Conservation (phyloP, 768 basidiomycete genomes). For the Suillus americanus region DNA sequence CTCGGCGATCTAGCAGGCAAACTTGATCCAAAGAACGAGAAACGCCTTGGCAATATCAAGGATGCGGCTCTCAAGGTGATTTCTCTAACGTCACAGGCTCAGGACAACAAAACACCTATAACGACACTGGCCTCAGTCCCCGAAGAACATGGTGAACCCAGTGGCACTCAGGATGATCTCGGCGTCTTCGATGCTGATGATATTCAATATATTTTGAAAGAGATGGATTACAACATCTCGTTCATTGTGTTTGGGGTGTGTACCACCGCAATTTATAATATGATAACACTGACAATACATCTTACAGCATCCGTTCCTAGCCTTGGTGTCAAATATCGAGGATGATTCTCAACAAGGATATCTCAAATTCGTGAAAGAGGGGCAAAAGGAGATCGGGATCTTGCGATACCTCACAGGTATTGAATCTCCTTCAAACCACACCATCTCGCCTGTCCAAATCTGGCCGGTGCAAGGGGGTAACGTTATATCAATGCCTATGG, state of each 20-base stretch:
- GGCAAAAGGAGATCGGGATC: slow-evolving; percentile 8
- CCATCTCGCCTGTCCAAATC: slow-evolving; percentile 7
- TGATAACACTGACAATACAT: background rate
- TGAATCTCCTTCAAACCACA: slow-evolving; percentile 11
- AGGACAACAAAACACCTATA: background rate
- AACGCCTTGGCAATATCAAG: background rate
- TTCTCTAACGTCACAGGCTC: background rate
- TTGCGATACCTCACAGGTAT: slow-evolving; percentile 11
- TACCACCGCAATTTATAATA: background rate
- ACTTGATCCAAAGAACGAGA: slow-evolving; percentile 3
- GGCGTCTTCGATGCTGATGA: slow-evolving; percentile 5
- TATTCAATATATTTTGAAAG: background rate
- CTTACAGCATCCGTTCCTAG: slow-evolving; percentile 14
- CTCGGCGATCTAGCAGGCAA: background rate
- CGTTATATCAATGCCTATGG: background rate
- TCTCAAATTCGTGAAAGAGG: slow-evolving; percentile 12
- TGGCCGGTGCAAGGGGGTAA: background rate
- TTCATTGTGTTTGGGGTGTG: background rate
- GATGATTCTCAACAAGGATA: background rate
- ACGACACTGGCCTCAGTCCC: background rate
- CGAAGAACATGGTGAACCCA: background rate
- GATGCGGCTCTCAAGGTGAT: background rate
- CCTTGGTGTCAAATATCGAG: slow-evolving; percentile 1
- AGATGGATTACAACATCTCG: background rate
- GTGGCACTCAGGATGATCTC: slow-evolving; percentile 2